A percentile compares a stretch with the other conserved stretches of the same genome.
Evolutionary conservation across 2,329 filamentous ascomycete species (phyloP).

Genomic region (Talaromyces atroroseus): DNA sequence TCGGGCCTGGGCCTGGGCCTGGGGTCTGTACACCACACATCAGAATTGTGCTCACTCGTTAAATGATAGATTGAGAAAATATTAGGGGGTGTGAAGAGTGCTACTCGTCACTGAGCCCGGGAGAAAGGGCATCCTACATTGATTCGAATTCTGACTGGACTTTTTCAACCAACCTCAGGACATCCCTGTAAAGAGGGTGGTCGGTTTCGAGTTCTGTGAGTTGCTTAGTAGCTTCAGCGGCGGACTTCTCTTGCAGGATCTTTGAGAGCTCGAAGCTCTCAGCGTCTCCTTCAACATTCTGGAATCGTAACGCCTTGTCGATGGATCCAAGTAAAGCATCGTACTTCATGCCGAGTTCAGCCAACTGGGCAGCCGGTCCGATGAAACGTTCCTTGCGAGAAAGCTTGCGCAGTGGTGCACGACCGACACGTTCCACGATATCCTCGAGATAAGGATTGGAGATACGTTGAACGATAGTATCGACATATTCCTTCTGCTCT

Average conservation of each 20-base stretch:
- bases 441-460: slow-evolving; percentile 91
- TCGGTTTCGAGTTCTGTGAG: slow-evolving; percentile 72
- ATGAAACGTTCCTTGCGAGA: slow-evolving; percentile 94
- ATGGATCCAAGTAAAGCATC: slow-evolving; percentile 72
- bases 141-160: slow-evolving; percentile 63
- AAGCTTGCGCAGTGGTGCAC: slow-evolving; percentile 89
- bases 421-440: slow-evolving; percentile 88
- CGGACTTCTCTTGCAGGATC: slow-evolving; percentile 68
- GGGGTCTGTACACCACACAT: slow-evolving; percentile 20
- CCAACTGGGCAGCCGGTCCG: slow-evolving; percentile 81
- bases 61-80: not conserved
- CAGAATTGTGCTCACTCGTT: slow-evolving; percentile 6
- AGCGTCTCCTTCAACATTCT: slow-evolving; percentile 85
- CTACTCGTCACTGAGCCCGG: not conserved
- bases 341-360: slow-evolving; percentile 69
- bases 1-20: slow-evolving; percentile 16
- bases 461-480: slow-evolving; percentile 88
- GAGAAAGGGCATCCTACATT: slow-evolving; percentile 12
- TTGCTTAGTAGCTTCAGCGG: slow-evolving; percentile 71
- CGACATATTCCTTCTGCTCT: slow-evolving; percentile 80
- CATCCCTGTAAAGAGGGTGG: slow-evolving; percentile 71
- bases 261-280: slow-evolving; percentile 81
- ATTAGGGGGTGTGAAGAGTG: not conserved
- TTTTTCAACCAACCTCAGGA: slow-evolving; percentile 73
- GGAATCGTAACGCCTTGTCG: slow-evolving; percentile 92